Percentiles rank a stretch among this genome's conserved stretches.
These are phyloP conservation scores for Hypoxylon rickii DNA, from an alignment of 495 filamentous ascomycete species.

Conservation along the genomic window DNA sequence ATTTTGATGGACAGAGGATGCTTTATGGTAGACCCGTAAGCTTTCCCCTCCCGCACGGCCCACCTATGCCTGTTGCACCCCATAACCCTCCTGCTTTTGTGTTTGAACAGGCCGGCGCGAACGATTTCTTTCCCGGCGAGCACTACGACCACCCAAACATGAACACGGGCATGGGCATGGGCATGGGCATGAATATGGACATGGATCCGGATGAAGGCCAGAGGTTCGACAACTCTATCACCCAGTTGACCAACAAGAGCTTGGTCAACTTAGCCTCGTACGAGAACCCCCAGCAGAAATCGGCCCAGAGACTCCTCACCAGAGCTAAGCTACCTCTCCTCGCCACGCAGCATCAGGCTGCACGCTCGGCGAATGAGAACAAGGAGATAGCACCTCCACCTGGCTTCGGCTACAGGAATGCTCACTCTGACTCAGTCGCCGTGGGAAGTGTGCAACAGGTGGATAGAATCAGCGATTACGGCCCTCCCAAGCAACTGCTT, in stretches of 20 bases:
- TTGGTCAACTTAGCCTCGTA: conserved; percentile 52
- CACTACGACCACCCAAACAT: not conserved
- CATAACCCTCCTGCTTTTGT: not conserved
- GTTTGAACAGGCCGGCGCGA: not conserved
- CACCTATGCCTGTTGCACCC: not conserved
- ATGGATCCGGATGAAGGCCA: conserved; percentile 29
- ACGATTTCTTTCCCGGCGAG: not conserved
- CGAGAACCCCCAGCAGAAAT: conserved; percentile 51
- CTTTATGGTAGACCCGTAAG: not conserved
- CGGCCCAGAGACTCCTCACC: conserved; percentile 46
- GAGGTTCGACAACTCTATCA: conserved; percentile 33
- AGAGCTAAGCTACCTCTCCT: conserved; percentile 34
- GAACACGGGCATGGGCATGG: not conserved
- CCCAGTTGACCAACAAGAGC: conserved; percentile 43
- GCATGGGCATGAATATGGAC: conserved; percentile 1
- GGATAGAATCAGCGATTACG: conserved; percentile 9
- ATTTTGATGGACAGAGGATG: conserved; percentile 6
- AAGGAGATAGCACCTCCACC: not conserved
- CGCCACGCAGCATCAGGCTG: conserved; percentile 1
- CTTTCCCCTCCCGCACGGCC: not conserved
- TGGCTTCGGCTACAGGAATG: not conserved
- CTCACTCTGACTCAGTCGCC: not conserved
- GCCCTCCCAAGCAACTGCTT: not conserved
- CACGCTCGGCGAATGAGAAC: conserved; percentile 5
- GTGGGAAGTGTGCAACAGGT: conserved; percentile 11